Conservation (phyloP, 2,329 filamentous ascomycete species). For the Trichocomaceae sp. region DNA sequence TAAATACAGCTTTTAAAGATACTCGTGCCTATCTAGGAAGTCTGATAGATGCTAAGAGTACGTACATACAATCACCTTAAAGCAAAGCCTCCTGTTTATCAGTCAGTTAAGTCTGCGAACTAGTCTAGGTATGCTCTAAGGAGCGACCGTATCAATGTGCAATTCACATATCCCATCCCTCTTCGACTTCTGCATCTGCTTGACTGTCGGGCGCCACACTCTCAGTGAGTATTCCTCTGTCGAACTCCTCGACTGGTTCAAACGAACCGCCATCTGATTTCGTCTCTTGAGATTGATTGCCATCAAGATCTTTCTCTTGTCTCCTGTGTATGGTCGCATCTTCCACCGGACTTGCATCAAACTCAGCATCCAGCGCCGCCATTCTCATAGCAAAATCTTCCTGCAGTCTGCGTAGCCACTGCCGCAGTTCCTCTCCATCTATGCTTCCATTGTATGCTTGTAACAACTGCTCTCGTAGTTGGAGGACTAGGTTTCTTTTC, state of each 20-base stretch:
- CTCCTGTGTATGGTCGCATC: not conserved
- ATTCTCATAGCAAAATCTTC: constrained; percentile 68
- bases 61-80: not conserved
- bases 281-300: not conserved
- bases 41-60: not conserved
- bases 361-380: constrained; percentile 54
- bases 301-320: not conserved
- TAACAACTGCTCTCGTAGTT: constrained; percentile 63
- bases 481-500: constrained; percentile 67
- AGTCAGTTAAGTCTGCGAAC: not conserved
- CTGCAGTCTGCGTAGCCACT: constrained; percentile 62
- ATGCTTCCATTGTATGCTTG: constrained; percentile 62
- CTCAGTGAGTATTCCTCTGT: not conserved
- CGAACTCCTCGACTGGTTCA: constrained; percentile 8
- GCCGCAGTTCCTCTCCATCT: constrained; percentile 55
- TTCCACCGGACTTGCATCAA: not conserved
- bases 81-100: not conserved
- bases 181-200: not conserved
- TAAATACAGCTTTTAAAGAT: not conserved
- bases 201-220: not conserved
- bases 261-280: constrained; percentile 9
- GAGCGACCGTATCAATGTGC: not conserved
- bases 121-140: too few species aligned
- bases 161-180: constrained; percentile 1
- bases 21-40: not conserved